Conservation (phyloP, 2,329 filamentous ascomycete species). For the Xylaria sp. region DNA sequence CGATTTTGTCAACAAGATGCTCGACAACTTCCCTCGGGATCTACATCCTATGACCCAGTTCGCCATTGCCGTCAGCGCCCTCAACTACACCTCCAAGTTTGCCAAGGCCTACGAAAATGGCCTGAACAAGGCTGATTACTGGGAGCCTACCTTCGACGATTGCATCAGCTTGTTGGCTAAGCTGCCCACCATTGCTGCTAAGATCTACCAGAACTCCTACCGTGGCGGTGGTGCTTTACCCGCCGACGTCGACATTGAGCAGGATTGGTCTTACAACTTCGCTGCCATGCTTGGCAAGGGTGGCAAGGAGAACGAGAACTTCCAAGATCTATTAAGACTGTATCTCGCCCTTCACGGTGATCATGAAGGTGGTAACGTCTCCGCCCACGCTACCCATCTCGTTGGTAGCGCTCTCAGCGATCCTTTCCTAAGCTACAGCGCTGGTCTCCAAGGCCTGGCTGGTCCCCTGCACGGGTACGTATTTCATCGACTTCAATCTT, state of each 20-base stretch:
- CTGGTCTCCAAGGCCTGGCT: slow-evolving; percentile 92
- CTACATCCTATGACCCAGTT: slow-evolving; percentile 99
- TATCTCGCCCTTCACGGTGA: slow-evolving; percentile 98
- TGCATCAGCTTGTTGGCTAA: slow-evolving; percentile 93
- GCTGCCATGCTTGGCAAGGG: slow-evolving; percentile 94
- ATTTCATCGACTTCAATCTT: background rate
- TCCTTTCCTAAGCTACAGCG: slow-evolving; percentile 94
- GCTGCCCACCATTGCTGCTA: slow-evolving; percentile 94
- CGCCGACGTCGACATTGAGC: slow-evolving; percentile 78
- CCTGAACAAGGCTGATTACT: slow-evolving; percentile 95
- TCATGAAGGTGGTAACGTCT: slow-evolving; percentile 98
- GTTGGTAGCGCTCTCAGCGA: slow-evolving; percentile 95
- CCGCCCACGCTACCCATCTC: slow-evolving; percentile 92
- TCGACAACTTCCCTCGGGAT: slow-evolving; percentile 87
- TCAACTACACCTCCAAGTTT: slow-evolving; percentile 94
- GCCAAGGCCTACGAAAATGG: slow-evolving; percentile 92
- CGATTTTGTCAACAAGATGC: slow-evolving; percentile 83
- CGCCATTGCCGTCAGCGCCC: slow-evolving; percentile 91
- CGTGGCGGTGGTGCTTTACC: slow-evolving; percentile 77
- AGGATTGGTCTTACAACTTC: slow-evolving; percentile 99
- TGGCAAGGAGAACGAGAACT: slow-evolving; percentile 87
- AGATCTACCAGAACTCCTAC: slow-evolving; percentile 96
- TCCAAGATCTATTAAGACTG: slow-evolving; percentile 92
- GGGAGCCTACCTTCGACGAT: slow-evolving; percentile 98
- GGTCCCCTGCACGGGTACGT: slow-evolving; percentile 85